phyloP scores from a whole-genome alignment of 495 filamentous ascomycete species.

The Penicillium longicatenatum region DNA sequence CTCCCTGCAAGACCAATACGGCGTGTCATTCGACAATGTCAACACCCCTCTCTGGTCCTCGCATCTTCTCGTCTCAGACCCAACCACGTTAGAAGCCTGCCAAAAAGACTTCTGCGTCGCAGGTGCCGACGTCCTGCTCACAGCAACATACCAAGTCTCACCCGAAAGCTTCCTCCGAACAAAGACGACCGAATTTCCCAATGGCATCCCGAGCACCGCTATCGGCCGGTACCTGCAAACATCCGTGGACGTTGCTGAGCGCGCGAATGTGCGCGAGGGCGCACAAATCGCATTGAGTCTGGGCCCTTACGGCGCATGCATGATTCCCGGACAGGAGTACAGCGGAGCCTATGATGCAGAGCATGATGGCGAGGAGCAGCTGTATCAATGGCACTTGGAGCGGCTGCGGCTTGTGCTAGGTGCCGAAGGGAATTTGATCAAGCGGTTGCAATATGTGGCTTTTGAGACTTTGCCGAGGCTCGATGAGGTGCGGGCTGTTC shows the following conservation, averaged over 20 bases:
- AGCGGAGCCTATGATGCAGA: conserved; percentile 56
- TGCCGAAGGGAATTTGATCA: conserved; percentile 25
- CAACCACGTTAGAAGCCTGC: conserved; percentile 48
- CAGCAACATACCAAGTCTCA: conserved; percentile 66
- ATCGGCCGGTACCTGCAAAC: conserved; percentile 26
- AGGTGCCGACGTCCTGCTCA: conserved; percentile 61
- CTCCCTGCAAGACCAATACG: conserved; percentile 58
- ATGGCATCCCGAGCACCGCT: conserved; percentile 27
- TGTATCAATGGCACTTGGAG: conserved; percentile 58
- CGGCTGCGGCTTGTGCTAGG: conserved; percentile 51
- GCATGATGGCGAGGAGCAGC: conserved; percentile 41
- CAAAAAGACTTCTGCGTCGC: conserved; percentile 55
- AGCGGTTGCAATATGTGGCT: conserved; percentile 55
- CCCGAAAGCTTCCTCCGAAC: conserved; percentile 53
- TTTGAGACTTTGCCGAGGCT: conserved; percentile 64
- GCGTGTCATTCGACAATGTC: conserved; percentile 44
- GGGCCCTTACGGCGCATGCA: conserved; percentile 66
- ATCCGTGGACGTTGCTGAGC: conserved; percentile 37
- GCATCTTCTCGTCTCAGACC: conserved; percentile 56
- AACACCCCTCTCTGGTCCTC: conserved; percentile 66
- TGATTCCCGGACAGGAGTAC: conserved; percentile 65
- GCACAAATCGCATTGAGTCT: conserved; percentile 52
- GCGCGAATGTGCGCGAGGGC: conserved; percentile 25
- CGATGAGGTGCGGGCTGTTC: conserved; percentile 61
- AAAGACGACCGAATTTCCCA: conserved; percentile 23